phyloP scores from a whole-genome alignment of 768 basidiomycete species.

The Gloeopeniophorella convolvens region DNA sequence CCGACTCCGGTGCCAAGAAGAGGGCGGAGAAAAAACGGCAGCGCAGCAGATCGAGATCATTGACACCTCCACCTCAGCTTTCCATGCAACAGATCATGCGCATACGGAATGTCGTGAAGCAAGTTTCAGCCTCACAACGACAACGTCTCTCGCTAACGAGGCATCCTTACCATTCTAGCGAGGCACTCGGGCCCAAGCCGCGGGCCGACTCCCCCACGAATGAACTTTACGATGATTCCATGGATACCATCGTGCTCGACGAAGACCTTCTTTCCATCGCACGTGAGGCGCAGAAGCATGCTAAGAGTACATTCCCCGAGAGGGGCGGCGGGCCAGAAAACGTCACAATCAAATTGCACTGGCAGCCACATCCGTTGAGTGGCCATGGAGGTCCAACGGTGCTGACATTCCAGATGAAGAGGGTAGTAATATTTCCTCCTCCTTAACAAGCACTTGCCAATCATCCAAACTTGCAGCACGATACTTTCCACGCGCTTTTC shows the following conservation, averaged over 20 bases:
- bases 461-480: slow-evolving; percentile 37
- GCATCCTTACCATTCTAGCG: slow-evolving; percentile 36
- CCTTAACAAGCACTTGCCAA: background rate
- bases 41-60: slow-evolving; percentile 61
- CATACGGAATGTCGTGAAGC: slow-evolving; percentile 60
- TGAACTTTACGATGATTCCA: slow-evolving; percentile 37
- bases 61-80: slow-evolving; percentile 70
- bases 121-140: background rate
- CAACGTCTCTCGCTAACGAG: no score
- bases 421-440: slow-evolving; percentile 36
- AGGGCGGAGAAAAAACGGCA: slow-evolving; percentile 30
- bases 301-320: slow-evolving; percentile 21
- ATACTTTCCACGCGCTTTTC: slow-evolving; percentile 58
- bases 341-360: slow-evolving; percentile 51
- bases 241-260: slow-evolving; percentile 45
- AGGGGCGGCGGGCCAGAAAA: slow-evolving; percentile 29
- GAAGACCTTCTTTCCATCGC: slow-evolving; percentile 61
- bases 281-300: slow-evolving; percentile 31
- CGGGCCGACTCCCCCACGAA: slow-evolving; percentile 45
- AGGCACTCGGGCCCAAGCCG: slow-evolving; percentile 37
- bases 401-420: slow-evolving; percentile 52
- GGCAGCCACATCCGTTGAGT: slow-evolving; percentile 60
- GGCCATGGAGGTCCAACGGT: slow-evolving; percentile 31
- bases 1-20: slow-evolving; percentile 27
- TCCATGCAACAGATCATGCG: slow-evolving; percentile 46